Evolutionary conservation across 208 protist species (phyloP), one percentile per base, ranked within the genome.

Genomic region (Lotmaria passim): DNA sequence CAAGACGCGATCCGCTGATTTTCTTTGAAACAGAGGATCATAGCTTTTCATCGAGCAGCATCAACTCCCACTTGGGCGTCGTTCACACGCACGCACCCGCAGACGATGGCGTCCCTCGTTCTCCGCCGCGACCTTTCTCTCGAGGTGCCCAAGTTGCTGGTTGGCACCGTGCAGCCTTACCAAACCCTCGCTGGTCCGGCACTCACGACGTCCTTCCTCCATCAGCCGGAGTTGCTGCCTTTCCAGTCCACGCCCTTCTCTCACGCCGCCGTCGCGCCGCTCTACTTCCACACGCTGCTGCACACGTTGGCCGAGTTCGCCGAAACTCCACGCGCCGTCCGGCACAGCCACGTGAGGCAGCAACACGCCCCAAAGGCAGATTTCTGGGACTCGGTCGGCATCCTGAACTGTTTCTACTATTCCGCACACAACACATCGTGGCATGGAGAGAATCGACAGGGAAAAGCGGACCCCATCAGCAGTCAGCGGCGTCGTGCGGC

Each of bases 141-240:
- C 7, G 81, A 83, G 66, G 67, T 89, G n/a, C 78, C 90, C 1
- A 82, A 79, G 55, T 59, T 89, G 21, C 71, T 93, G 8, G 46
- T 93, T 28, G 81, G 78, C 2, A 80, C 89, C 0, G 89, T 85
- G 21, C 91, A 96, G 81, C 91, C 91, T 31, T 96, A 96, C 64
- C 82, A 89, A 31, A 96, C 91, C 8, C 53, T 94, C 34, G 81
- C 81, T 7, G 91, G 91, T 33, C 87, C 91, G 0, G 91, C 86
- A 11, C 83, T 96, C 12, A 86, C 79, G 14, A 76, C 83, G 3
- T 75, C 86, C 67, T 96, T 96, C 50, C 36, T 82, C 5, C 75
- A 73, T 46, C 79, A 92, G 34, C 81, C 86, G 3, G 62, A 65
- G 14, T 69, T 92, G 15, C 69, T 93, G 33, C 81, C 86, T 0